These are phyloP conservation scores for Phlegmacium glaucopus DNA, from an alignment of 768 basidiomycete species.

Conservation along the genomic window DNA sequence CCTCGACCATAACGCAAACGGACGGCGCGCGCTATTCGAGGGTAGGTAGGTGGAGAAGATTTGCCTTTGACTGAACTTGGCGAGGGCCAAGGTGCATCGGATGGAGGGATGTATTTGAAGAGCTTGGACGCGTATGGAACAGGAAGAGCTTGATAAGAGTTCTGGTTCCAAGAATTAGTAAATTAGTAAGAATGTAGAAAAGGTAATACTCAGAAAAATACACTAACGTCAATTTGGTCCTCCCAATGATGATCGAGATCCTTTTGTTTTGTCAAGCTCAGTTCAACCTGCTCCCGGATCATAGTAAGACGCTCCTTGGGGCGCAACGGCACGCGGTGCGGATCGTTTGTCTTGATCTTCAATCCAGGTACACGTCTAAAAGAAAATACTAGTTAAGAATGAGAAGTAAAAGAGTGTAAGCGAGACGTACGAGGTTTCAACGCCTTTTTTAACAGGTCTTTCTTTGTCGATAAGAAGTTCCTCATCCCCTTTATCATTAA, in stretches of 20 bases:
- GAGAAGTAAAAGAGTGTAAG: not conserved
- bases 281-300: slow-evolving; percentile 62
- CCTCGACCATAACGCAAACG: slow-evolving; percentile 82
- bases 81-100: slow-evolving; percentile 28
- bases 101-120: slow-evolving; percentile 58
- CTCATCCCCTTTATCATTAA: slow-evolving; percentile 66
- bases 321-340: slow-evolving; percentile 39
- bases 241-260: slow-evolving; percentile 84
- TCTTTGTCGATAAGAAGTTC: slow-evolving; percentile 74
- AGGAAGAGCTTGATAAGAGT: slow-evolving; percentile 65
- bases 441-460: slow-evolving; percentile 52
- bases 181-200: not conserved
- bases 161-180: slow-evolving; percentile 33
- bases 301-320: slow-evolving; percentile 64
- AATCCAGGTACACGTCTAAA: slow-evolving; percentile 45
- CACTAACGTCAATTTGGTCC: slow-evolving; percentile 75
- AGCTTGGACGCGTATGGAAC: slow-evolving; percentile 57
- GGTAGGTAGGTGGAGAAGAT: slow-evolving; percentile 22
- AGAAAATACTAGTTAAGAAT: slow-evolving; percentile 1
- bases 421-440: slow-evolving; percentile 31
- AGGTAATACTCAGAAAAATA: not conserved
- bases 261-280: slow-evolving; percentile 57
- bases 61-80: slow-evolving; percentile 26
- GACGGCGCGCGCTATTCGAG: slow-evolving; percentile 40
- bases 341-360: slow-evolving; percentile 50